Base-by-base conservation (phyloP, 2,329 filamentous ascomycete genomes). In the Neonectria sp. region DNA sequence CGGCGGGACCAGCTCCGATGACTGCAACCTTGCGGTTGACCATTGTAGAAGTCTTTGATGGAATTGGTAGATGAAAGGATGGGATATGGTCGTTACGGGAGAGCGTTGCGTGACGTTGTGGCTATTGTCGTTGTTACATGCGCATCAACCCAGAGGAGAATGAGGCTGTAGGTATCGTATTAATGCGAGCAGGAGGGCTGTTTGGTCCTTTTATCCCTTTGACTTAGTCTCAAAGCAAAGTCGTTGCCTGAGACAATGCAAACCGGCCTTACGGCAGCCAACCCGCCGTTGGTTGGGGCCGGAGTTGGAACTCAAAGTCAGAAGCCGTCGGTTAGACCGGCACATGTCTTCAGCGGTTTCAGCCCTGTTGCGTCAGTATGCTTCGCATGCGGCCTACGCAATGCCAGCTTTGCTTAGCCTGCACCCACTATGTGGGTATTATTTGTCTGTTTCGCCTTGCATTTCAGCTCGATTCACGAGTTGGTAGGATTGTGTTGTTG, bases 1-100 rank as follows among this genome's bases (percentile, higher is more conserved):
- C 76, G 24, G 75, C 71, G 52, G 76, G 76, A 2, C 76, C 76
- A 57, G 76, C 76, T 9, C 76, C 76, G 31, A 77, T 72, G 17
- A 77, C 67, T 51, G 75, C 74, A 35, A 77, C 63, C 57, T 76
- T 76, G 45, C 66, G 69, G 21, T 67, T 75, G 24, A 43, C 55
- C 73, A 75, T 77, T 29, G 53, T 37, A 49, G 11, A 31, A 48
- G 13, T 37, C n/a, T 35, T 45, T 43, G 55, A 4, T 48, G 35
- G 17, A 11, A n/a, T 51, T 3, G 49, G 24, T 15, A 1, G n/a
- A 43, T 66, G 6, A 13, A 33, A 17, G 12, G 31, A 46, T 9
- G 33, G 45, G 46, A 31, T 24, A 35, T 4, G 33, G 4, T 33
- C 15, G 45, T 21, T 21, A 15, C 6, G 25, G 13, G 24, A 13